Evolutionary conservation across 1,139 yeast genomes (phyloP), one percentile per base, ranked within the genome.

Genomic region (Candida buenavistaensis): DNA sequence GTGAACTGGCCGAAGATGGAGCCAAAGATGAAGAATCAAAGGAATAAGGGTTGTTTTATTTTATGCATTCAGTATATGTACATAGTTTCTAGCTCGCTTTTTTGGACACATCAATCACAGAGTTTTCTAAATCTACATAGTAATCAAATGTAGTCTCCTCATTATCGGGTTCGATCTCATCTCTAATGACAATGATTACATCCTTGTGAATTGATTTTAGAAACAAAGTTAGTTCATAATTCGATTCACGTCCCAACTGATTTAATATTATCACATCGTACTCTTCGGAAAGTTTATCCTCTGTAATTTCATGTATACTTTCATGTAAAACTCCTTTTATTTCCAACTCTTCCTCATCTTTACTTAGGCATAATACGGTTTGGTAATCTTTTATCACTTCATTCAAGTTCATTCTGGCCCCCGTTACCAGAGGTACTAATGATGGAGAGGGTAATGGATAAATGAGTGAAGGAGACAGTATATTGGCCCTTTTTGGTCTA

Each of bases 231-330:
- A 36, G 16, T 22, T 39, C 40, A 12, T 23, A 23, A 6, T 20
- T 23, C 6, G 33, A 9, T 7, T 26, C 28, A 12, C 17, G 28
- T 7, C 38, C 35, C 22, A 39, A 29, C 19, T 33, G 33, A 25
- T 39, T 32, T 26, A 39, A 35, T 25, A 39, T 35, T 3, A 39
- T 26, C 7, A 29, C 25, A 12, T 31, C 35, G 28, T 35, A 33
- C 4, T 25, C 17, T 4, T 12, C 33, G n/a, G 28, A 6, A 5
- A 38, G 9, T 8, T 25, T 33, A 6, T 36, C 37, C 9, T 30
- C 30, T n/a, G 33, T 25, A 10, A 38, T 17, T 11, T 23, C 32
- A 9, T 28, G 14, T 15, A 36, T 20, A 13, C 13, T 29, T 17
- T 32, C 28, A 14, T 33, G 34, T 12, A 28, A 11, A 9, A 7